Percentiles rank a stretch among this genome's conserved stretches.
Conservation (phyloP, 2,329 filamentous ascomycete species). For the Coleophoma cylindrospora region DNA sequence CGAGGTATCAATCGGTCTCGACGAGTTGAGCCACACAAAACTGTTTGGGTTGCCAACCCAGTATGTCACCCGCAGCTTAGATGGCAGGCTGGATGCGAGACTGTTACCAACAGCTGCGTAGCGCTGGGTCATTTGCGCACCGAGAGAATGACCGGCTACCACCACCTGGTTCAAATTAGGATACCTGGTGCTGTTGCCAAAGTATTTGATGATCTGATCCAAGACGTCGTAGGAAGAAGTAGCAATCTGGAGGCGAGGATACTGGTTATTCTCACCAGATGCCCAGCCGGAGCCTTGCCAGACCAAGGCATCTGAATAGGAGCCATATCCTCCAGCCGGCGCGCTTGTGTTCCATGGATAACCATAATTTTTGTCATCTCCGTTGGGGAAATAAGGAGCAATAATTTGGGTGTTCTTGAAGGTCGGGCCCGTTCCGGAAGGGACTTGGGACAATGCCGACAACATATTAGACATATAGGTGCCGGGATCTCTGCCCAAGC, state of each 20-base stretch:
- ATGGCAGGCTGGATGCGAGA: slow-evolving; percentile 16
- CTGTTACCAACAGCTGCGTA: slow-evolving; percentile 26
- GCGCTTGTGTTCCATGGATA: slow-evolving; percentile 24
- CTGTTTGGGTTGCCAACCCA: slow-evolving; percentile 30
- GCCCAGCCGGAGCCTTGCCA: background rate
- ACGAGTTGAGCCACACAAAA: slow-evolving; percentile 25
- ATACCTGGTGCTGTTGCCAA: background rate
- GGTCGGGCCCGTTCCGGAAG: background rate
- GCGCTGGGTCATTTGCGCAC: slow-evolving; percentile 28
- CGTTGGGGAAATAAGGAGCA: slow-evolving; percentile 17
- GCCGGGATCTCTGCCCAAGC: background rate
- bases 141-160: slow-evolving; percentile 29
- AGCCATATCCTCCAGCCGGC: background rate
- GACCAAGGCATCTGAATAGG: background rate
- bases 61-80: slow-evolving; percentile 19
- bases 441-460: background rate
- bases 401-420: background rate
- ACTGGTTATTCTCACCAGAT: background rate
- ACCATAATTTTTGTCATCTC: slow-evolving; percentile 26
- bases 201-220: background rate
- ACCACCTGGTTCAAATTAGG: slow-evolving; percentile 25
- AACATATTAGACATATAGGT: background rate
- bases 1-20: slow-evolving; percentile 23
- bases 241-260: background rate
- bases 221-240: background rate